A percentile compares a stretch with the other conserved stretches of the same genome.
Conservation (phyloP, 805 yeast species). For the Candida ipomoeae region DNA sequence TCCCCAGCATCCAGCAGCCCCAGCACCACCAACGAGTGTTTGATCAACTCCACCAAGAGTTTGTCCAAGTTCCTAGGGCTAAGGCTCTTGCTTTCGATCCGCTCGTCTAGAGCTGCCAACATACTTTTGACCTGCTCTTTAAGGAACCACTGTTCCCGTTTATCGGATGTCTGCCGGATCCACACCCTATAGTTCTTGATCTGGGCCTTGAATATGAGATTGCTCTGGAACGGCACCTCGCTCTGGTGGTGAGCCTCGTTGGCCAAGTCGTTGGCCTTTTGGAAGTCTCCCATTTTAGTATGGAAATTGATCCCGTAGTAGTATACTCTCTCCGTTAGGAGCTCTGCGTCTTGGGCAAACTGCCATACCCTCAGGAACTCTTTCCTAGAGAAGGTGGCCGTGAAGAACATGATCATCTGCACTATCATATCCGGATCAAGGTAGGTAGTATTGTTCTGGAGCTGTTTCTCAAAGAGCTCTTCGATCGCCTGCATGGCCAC, state of each 20-base stretch:
- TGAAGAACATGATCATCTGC: slow-evolving; percentile 21
- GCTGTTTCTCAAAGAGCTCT: slow-evolving; percentile 19
- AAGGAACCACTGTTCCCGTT: slow-evolving; percentile 9
- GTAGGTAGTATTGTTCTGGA: slow-evolving; percentile 10
- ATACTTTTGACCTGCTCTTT: slow-evolving; percentile 12
- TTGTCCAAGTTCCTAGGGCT: slow-evolving; percentile 11
- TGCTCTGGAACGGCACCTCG: slow-evolving; percentile 26
- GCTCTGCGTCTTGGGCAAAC: slow-evolving; percentile 17
- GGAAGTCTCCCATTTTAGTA: slow-evolving; percentile 27
- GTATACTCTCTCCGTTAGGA: slow-evolving; percentile 25
- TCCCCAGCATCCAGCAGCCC: slow-evolving; percentile 1
- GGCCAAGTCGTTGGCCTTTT: slow-evolving; percentile 30
- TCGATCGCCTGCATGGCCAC: slow-evolving; percentile 27
- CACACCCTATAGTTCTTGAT: slow-evolving; percentile 30
- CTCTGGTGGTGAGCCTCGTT: slow-evolving; percentile 29
- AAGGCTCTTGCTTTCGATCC: slow-evolving; percentile 2
- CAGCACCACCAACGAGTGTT: slow-evolving; percentile 17
- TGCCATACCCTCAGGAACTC: slow-evolving; percentile 18
- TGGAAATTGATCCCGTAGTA: slow-evolving; percentile 26
- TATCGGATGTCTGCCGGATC: slow-evolving; percentile 16
- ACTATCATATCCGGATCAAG: slow-evolving; percentile 17
- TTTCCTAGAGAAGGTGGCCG: slow-evolving; percentile 19
- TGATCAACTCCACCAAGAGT: slow-evolving; percentile 26
- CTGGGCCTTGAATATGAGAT: slow-evolving; percentile 26
- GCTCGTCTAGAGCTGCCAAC: slow-evolving; percentile 7